A percentile compares a stretch with the other conserved stretches of the same genome.
These are phyloP conservation scores for Pseudocercospora macadamiae DNA, from an alignment of 2,329 filamentous ascomycete species.

Conservation along the genomic window DNA sequence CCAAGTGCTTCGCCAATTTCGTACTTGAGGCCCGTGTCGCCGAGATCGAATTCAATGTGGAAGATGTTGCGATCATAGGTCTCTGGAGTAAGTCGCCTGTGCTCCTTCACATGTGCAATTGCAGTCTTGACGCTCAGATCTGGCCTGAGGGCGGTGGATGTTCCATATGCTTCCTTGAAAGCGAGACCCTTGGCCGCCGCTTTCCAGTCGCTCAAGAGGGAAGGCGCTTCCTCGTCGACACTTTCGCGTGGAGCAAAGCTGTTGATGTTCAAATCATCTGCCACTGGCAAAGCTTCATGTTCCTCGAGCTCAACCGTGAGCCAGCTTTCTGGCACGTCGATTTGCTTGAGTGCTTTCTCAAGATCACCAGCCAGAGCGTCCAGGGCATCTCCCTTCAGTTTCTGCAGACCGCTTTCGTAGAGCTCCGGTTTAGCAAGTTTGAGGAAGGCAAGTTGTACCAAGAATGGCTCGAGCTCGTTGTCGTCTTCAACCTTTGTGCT, in stretches of 20 bases:
- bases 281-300: slow-evolving; percentile 57
- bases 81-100: slow-evolving; percentile 82
- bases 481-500: slow-evolving; percentile 71
- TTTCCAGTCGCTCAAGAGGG: slow-evolving; percentile 75
- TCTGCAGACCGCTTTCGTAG: slow-evolving; percentile 64
- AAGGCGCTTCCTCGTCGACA: slow-evolving; percentile 68
- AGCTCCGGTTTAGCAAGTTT: slow-evolving; percentile 71
- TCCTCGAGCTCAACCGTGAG: slow-evolving; percentile 66
- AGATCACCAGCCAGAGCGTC: slow-evolving; percentile 65
- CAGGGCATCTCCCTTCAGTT: slow-evolving; percentile 66
- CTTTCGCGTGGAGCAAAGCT: slow-evolving; percentile 84
- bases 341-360: slow-evolving; percentile 68
- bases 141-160: slow-evolving; percentile 73
- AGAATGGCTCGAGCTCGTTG: slow-evolving; percentile 61
- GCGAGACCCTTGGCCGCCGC: slow-evolving; percentile 81
- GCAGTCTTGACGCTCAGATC: slow-evolving; percentile 84
- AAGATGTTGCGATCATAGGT: slow-evolving; percentile 99
- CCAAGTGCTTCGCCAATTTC: slow-evolving; percentile 97
- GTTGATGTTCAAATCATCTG: slow-evolving; percentile 69
- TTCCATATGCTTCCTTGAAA: slow-evolving; percentile 93
- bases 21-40: slow-evolving; percentile 87
- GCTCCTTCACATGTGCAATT: slow-evolving; percentile 90
- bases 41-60: slow-evolving; percentile 98
- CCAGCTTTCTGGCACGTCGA: slow-evolving; percentile 83
- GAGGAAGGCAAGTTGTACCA: slow-evolving; percentile 82